Conservation (phyloP, 2,329 filamentous ascomycete genomes). For the Fusarium musae region DNA sequence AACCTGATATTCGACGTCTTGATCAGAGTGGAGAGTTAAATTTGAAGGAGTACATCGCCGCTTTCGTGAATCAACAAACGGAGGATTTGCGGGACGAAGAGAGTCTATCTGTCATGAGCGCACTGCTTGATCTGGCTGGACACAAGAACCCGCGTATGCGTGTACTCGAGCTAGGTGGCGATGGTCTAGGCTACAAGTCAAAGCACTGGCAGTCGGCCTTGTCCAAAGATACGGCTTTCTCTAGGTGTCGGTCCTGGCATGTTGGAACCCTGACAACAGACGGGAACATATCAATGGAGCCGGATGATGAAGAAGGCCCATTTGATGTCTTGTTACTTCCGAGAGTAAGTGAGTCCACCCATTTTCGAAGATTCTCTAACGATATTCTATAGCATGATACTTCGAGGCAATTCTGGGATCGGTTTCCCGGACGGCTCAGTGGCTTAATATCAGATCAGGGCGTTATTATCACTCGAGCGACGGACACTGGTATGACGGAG, state of each 20-base stretch:
- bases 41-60: fast-evolving
- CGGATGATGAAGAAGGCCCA: too few species aligned
- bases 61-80: background rate
- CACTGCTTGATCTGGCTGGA: background rate
- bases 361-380: too few species aligned
- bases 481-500: fast-evolving
- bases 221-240: background rate
- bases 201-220: background rate
- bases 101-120: fast-evolving
- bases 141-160: background rate
- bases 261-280: background rate
- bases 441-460: fast-evolving
- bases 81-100: background rate
- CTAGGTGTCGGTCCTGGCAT: background rate
- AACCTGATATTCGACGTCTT: background rate
- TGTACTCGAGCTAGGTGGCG: background rate
- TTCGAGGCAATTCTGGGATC: background rate
- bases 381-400: background rate
- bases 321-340: background rate
- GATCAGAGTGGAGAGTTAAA: fast-evolving
- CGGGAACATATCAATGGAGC: background rate
- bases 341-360: fast-evolving
- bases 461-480: background rate
- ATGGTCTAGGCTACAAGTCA: background rate
- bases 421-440: fast-evolving